A percentile compares a stretch with the other conserved stretches of the same genome.
These are phyloP conservation scores for Candida dajiaensis DNA, from an alignment of 805 yeast species.

Conservation along the genomic window DNA sequence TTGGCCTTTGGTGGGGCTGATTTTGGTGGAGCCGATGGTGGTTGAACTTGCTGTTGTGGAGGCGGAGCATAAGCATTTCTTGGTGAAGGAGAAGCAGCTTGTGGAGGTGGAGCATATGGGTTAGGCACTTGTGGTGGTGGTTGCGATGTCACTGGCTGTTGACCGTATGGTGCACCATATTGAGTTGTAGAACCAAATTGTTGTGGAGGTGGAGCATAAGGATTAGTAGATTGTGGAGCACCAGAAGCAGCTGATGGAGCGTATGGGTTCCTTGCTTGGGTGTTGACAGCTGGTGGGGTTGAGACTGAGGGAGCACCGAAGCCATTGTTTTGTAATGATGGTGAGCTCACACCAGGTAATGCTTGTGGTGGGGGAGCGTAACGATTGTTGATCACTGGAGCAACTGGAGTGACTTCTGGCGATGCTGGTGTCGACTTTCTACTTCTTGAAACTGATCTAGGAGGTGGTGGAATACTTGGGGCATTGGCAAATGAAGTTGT, in stretches of 20 bases:
- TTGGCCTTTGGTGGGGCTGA: constrained; percentile 18
- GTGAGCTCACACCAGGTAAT: constrained; percentile 12
- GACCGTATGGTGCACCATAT: constrained; percentile 13
- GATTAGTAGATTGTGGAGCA: constrained; percentile 23
- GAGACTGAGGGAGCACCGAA: constrained; percentile 18
- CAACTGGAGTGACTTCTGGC: constrained; percentile 18
- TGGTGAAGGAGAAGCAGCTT: constrained; percentile 27
- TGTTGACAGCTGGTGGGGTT: constrained; percentile 26
- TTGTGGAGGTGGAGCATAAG: constrained; percentile 28
- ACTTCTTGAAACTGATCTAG: constrained; percentile 26
- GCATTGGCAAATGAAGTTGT: constrained; percentile 20
- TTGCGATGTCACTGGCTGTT: constrained; percentile 12
- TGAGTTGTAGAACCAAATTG: constrained; percentile 12
- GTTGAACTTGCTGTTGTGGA: constrained; percentile 10
- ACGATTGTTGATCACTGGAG: constrained; percentile 22
- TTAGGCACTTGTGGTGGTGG: constrained; percentile 24
- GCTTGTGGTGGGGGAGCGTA: constrained; percentile 29
- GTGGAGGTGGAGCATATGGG: constrained; percentile 32
- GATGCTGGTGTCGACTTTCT: constrained; percentile 10
- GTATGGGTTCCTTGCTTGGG: constrained; percentile 26
- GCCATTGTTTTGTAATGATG: constrained; percentile 16
- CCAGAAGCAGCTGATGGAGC: constrained; percentile 8
- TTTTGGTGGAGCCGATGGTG: constrained; percentile 10
- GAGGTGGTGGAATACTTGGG: constrained; percentile 30
- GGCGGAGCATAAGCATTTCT: constrained; percentile 14